Conservation (phyloP, 768 basidiomycete genomes). For the Psilocybe cyanescens region DNA sequence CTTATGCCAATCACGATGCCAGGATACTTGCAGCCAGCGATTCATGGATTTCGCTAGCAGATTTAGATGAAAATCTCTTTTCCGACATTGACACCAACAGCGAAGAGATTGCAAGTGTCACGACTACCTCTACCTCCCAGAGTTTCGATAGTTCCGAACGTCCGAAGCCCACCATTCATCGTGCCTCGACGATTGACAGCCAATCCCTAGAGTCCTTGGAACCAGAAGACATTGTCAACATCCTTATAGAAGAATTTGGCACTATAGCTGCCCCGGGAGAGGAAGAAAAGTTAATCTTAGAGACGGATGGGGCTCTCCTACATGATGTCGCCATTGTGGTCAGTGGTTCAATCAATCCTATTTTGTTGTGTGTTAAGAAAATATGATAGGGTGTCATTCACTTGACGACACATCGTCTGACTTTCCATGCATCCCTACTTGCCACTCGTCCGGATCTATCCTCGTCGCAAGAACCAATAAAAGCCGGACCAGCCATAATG, state of each 20-base stretch:
- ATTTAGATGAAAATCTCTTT: constrained; percentile 15
- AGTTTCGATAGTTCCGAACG: constrained; percentile 4
- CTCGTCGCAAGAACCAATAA: constrained; percentile 41
- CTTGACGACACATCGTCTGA: constrained; percentile 64
- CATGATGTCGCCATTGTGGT: constrained; percentile 54
- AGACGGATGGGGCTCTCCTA: constrained; percentile 54
- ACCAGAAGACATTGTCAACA: constrained; percentile 48
- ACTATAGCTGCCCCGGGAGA: constrained; percentile 43
- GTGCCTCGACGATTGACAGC: constrained; percentile 26
- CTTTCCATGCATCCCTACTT: constrained; percentile 68
- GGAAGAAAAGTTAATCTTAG: constrained; percentile 54
- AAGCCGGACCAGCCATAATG: constrained; percentile 52
- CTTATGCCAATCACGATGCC: constrained; percentile 36
- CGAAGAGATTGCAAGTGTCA: constrained; percentile 8
- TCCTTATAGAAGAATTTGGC: constrained; percentile 64
- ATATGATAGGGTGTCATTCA: constrained; percentile 57
- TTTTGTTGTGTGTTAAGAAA: neutral
- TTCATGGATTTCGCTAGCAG: constrained; percentile 29
- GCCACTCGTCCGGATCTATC: constrained; percentile 40
- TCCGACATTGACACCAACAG: constrained; percentile 17
- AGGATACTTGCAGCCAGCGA: constrained; percentile 38
- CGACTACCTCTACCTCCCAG: neutral
- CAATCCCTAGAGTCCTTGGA: constrained; percentile 37
- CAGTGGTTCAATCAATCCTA: constrained; percentile 17
- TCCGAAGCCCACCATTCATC: constrained; percentile 25